Evolutionary conservation across 2,329 filamentous ascomycete genomes (phyloP).

Genomic region (Ceratocystis cacaofunesta): DNA sequence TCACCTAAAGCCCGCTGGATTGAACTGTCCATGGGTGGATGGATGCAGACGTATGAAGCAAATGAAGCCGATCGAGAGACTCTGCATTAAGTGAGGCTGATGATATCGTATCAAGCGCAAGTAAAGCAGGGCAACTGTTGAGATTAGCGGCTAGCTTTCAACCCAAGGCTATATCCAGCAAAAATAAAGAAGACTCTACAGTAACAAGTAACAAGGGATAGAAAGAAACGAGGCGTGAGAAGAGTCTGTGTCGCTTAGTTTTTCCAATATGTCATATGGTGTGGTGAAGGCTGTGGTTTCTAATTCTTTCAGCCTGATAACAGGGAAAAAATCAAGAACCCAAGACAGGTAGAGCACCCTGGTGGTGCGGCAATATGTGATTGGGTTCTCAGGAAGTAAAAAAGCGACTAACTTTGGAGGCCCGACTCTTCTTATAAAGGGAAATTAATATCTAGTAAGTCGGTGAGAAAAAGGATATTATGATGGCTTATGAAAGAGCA

Average conservation of each 20-base stretch:
- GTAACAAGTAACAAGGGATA: background rate
- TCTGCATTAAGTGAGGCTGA: background rate
- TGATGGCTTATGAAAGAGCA: background rate
- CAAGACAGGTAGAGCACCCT: background rate
- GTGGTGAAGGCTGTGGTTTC: background rate
- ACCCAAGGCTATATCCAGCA: background rate
- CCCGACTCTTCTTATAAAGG: background rate
- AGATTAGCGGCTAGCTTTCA: background rate
- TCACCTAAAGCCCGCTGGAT: constrained; percentile 89
- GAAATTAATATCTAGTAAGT: background rate
- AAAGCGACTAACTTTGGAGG: background rate
- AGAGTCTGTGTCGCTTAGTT: too few species aligned
- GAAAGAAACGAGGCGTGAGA: background rate
- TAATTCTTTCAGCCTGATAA: background rate
- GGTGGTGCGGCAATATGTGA: background rate
- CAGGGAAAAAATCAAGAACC: background rate
- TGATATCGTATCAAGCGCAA: background rate
- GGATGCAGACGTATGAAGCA: constrained; percentile 17
- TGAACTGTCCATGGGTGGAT: constrained; percentile 58
- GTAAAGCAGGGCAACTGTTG: background rate
- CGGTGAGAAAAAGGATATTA: background rate
- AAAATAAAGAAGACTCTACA: background rate
- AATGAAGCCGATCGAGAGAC: background rate
- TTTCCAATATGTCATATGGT: background rate
- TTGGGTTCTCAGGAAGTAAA: background rate